Evolutionary conservation across 495 filamentous ascomycete species (phyloP), one percentile per base, ranked within the genome.

Genomic region (Trichoderma reesei): DNA sequence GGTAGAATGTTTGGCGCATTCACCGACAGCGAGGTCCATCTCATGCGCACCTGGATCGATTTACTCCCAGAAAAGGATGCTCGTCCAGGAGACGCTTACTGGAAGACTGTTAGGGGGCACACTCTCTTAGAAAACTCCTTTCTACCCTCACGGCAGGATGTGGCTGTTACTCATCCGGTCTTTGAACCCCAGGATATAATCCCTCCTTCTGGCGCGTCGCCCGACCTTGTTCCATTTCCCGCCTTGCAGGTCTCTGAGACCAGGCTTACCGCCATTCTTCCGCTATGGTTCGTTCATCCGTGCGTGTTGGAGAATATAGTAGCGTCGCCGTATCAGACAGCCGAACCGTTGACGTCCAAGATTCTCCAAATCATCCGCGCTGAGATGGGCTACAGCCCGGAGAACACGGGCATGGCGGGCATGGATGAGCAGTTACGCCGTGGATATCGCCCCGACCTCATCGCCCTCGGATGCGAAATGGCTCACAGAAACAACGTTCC

Each of bases 1-100:
- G 76, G 76, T n/a, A 71, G 69, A 26, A 79, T 79, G 76, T 79
- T 73, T 67, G 76, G 76, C 1, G 67, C 76, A 16, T 77, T 79
- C 65, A 79, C 76, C 9, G 66, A 72, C n/a, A 65, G 46, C 56
- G 76, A 79, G 64, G 64, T 74, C 38, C 67, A 68, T 4, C 65
- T 63, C 10, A 37, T 79, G 33, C 65, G 65, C 48, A 54, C 41
- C 4, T 79, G 76, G 76, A 78, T 79, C 60, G 69, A 75, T 62
- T 64, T 68, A 16, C 62, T 72, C 51, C 34, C 9, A 6, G 51
- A 65, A 33, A 60, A 65, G 16, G 9, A 26, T n/a, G 48, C 48
- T 38, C 10, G 10, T 10, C 34, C 41, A 16, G 51, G 62, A 51
- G 26, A 64, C 42, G 63, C 48, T 34, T 64, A 64, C 48, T 64